These are phyloP conservation scores for Gautieria morchelliformis DNA, from an alignment of 768 basidiomycete genomes.

Conservation along the genomic window DNA sequence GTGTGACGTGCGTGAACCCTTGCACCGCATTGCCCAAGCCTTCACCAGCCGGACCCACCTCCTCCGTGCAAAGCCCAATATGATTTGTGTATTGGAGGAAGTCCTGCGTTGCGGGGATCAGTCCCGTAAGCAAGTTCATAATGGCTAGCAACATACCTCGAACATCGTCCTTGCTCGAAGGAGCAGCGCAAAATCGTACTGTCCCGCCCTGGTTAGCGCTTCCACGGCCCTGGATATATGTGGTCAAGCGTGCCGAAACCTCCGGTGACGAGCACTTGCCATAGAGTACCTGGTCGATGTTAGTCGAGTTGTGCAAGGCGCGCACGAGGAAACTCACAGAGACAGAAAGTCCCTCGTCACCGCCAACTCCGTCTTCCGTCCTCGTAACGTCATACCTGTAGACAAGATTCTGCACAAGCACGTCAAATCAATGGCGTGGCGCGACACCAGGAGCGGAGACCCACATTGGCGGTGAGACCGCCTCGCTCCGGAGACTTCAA, in stretches of 20 bases:
- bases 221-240: slow-evolving; percentile 62
- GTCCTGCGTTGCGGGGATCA: slow-evolving; percentile 33
- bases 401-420: slow-evolving; percentile 54
- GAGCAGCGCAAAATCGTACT: slow-evolving; percentile 60
- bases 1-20: slow-evolving; percentile 84
- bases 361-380: slow-evolving; percentile 89
- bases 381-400: slow-evolving; percentile 84
- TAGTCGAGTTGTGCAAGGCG: background rate
- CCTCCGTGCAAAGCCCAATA: slow-evolving; percentile 78
- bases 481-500: slow-evolving; percentile 83
- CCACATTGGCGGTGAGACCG: slow-evolving; percentile 79
- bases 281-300: slow-evolving; percentile 37
- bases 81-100: slow-evolving; percentile 81
- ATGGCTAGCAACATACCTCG: slow-evolving; percentile 42
- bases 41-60: slow-evolving; percentile 79
- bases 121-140: no score
- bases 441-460: background rate
- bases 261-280: slow-evolving; percentile 32
- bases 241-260: background rate
- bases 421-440: background rate
- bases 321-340: slow-evolving; percentile 34
- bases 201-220: slow-evolving; percentile 80
- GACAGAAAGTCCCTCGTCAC: slow-evolving; percentile 89
- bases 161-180: slow-evolving; percentile 76
- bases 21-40: slow-evolving; percentile 82